Percentiles rank a stretch among this genome's conserved stretches.
Conservation (phyloP, 805 yeast species). For the Torulaspora franciscae region DNA sequence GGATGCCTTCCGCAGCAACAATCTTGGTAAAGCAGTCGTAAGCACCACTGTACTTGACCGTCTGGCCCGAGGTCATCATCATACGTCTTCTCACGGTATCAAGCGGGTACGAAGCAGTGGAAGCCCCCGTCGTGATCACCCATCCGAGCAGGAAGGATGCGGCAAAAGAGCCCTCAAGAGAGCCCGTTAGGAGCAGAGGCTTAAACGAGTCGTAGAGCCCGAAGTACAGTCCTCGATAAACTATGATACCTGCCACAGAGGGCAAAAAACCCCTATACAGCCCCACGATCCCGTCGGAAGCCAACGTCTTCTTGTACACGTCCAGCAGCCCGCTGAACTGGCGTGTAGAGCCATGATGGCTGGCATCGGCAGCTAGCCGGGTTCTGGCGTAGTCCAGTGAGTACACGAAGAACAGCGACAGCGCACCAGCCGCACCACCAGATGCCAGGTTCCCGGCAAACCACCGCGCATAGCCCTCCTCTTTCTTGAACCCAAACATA, state of each 20-base stretch:
- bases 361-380: constrained; percentile 93
- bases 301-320: constrained; percentile 88
- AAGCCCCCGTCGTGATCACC: constrained; percentile 94
- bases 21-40: constrained; percentile 82
- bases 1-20: constrained; percentile 85
- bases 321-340: constrained; percentile 92
- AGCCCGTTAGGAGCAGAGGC: constrained; percentile 86
- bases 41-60: constrained; percentile 88
- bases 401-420: constrained; percentile 87
- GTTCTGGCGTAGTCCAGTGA: constrained; percentile 96
- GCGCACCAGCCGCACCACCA: constrained; percentile 97
- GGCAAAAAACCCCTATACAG: constrained; percentile 97
- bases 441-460: constrained; percentile 94
- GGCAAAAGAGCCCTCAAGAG: constrained; percentile 81
- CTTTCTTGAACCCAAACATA: constrained; percentile 87
- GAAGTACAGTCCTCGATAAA: constrained; percentile 96
- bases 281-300: constrained; percentile 92
- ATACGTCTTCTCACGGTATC: constrained; percentile 97
- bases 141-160: constrained; percentile 93
- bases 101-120: constrained; percentile 94
- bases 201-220: constrained; percentile 91
- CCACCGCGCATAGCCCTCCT: constrained; percentile 82
- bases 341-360: constrained; percentile 73
- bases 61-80: constrained; percentile 99
- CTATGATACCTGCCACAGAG: constrained; percentile 89